Conservation (phyloP, 108 stramenopile genomes). For the Fragilaria radians region DNA sequence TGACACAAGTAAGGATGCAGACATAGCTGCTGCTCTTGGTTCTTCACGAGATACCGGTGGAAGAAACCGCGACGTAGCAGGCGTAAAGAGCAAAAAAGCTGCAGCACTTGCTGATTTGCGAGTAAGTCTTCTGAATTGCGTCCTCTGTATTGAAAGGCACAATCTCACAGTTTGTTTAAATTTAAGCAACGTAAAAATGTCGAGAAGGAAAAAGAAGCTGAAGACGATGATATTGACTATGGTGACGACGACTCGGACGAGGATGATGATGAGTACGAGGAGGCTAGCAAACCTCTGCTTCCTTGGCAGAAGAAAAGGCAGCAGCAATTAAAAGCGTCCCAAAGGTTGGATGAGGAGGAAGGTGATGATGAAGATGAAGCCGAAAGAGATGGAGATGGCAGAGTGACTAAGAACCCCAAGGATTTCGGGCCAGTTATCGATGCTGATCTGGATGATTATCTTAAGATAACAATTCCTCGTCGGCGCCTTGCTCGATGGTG, state of each 20-base stretch:
- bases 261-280: conserved; percentile 69
- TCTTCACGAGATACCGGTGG: conserved; percentile 50
- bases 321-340: not conserved
- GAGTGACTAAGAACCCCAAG: conserved; percentile 4
- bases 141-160: not conserved
- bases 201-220: conserved; percentile 29
- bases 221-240: conserved; percentile 63
- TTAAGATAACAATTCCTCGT: conserved; percentile 67
- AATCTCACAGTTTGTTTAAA: no score
- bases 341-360: conserved; percentile 1
- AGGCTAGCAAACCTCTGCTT: conserved; percentile 30
- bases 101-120: conserved; percentile 70
- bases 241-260: conserved; percentile 76
- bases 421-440: conserved; percentile 31
- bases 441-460: conserved; percentile 68
- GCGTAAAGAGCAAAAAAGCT: conserved; percentile 64
- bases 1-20: conserved; percentile 52
- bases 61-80: conserved; percentile 62
- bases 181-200: conserved; percentile 37
- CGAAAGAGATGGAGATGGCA: not conserved
- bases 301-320: conserved; percentile 70
- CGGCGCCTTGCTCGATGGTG: conserved; percentile 78
- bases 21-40: conserved; percentile 43
- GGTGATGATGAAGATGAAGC: conserved; percentile 20
- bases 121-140: conserved; percentile 18